Percentiles rank a stretch among this genome's conserved stretches.
phyloP scores from a whole-genome alignment of 2,329 filamentous ascomycete genomes.

The Alternaria sp. region DNA sequence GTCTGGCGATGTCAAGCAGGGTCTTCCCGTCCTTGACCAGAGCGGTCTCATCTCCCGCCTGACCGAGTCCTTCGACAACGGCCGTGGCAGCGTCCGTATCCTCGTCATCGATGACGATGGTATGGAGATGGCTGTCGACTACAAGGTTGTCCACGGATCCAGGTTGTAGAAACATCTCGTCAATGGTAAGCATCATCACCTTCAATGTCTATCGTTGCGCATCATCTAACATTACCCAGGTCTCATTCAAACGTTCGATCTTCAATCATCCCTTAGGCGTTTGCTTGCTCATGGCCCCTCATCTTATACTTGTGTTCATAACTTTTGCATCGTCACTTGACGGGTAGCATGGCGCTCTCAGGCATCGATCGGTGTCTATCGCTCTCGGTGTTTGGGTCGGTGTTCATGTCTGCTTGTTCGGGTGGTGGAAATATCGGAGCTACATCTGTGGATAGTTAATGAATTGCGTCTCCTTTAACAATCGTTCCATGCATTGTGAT shows the following conservation, averaged over 20 bases:
- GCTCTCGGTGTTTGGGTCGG: conserved; percentile 21
- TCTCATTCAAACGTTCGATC: conserved; percentile 37
- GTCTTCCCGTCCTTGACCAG: conserved; percentile 91
- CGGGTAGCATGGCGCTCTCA: conserved; percentile 25
- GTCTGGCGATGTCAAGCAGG: conserved; percentile 97
- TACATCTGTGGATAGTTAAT: conserved; percentile 50
- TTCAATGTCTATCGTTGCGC: not conserved
- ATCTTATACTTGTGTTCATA: conserved; percentile 49
- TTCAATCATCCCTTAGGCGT: conserved; percentile 42
- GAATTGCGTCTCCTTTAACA: conserved; percentile 33
- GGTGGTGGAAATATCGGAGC: conserved; percentile 37
- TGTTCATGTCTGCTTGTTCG: conserved; percentile 28
- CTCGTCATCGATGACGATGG: conserved; percentile 94
- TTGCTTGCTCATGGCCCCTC: conserved; percentile 41
- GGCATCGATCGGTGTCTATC: conserved; percentile 21
- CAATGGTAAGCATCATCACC: conserved; percentile 35
- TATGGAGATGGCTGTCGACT: conserved; percentile 95
- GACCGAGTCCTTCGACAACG: conserved; percentile 82
- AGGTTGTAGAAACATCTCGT: conserved; percentile 59
- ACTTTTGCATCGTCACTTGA: conserved; percentile 38
- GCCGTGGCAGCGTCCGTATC: conserved; percentile 91
- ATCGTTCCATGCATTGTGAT: conserved; percentile 1
- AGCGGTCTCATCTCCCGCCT: conserved; percentile 85
- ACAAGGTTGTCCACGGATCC: conserved; percentile 92
- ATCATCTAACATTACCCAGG: conserved; percentile 27